Evolutionary conservation across 331 rosid species (phyloP), one percentile per base, ranked within the genome.

Genomic region (Quercus phellos): DNA sequence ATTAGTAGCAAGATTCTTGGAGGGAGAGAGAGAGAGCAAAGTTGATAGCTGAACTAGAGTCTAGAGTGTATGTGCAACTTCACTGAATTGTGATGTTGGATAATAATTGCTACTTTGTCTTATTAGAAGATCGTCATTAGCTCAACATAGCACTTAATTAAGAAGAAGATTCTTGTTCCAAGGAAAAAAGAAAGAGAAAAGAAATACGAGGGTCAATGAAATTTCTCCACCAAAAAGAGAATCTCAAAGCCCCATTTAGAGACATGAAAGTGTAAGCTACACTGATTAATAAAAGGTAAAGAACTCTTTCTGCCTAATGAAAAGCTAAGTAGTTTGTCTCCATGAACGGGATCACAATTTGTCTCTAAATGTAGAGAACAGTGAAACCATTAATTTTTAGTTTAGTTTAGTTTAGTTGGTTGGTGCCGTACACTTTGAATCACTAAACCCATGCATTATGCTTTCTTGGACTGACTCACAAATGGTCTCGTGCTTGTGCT

Each of bases 371-470:
- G 63, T 51, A 58, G 80, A 84, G 83, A 73, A 80, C 74, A 82
- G 63, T 81, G 42, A 55, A 59, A 79, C 78, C 82, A 78, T 79
- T 67, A 29, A 72, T 79, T 73, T 53, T 22, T 12, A 61, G 75
- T 77, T 76, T 43, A 79, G 71, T 53, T 22, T 12, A 61, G 75
- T 77, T 77, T 34, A 75, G 70, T 79, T 77, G 58, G 35, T 68
- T 68, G 54, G 75, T 35, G 66, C 88, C 92, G 93, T 89, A 89
- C 93, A 50, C 9, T 81, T 22, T 51, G 89, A 88, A 86, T 86
- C 87, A 75, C 74, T 74, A 76, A 77, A 85, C 82, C 55, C 12
- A 38, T 38, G 46, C 46, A 75, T 73, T 75, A 85, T 85, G 81
- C 79, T 80, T 78, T 55, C 68, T 70, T 82, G 77, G 80, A 82